Base-by-base conservation (phyloP, 108 stramenopile genomes). In the Nitzschia palea region DNA sequence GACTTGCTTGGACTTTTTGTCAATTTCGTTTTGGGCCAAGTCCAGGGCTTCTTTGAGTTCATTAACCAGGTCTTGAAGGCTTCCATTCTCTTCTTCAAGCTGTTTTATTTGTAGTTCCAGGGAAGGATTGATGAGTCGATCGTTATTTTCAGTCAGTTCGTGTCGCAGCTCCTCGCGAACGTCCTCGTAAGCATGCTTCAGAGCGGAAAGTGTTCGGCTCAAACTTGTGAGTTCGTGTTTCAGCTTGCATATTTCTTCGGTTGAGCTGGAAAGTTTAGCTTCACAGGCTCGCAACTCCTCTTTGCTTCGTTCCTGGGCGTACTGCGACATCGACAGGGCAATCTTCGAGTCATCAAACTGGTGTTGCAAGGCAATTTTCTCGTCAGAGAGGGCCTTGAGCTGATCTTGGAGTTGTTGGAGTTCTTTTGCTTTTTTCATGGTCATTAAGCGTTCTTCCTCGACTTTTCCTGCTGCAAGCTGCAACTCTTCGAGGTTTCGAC, bases 401-500 rank as follows among this genome's bases (percentile, higher is more conserved):
- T 55, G 51, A 1, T 40, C 53, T 8, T 26, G 52, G 5, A 67
- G 53, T 26, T 67, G 53, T 18, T 55, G 23, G 20, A 55, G 27
- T 42, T 37, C 65, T 9, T 42, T 35, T 26, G 42, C 17, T 32
- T 17, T 23, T 42, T 22, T 0, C 42, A 17, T 28, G 5, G 5
- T 37, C 42, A 8, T 22, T 42, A 43, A 23, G 9, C n/a, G 9
- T 43, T n/a, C n/a, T 44, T 23, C 26, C 26, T 4, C 15, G 15
- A n/a, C 60, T 61, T 23, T 12, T 25, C 4, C 37, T 26, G 14
- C 71, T 69, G 27, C 45, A 15, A 5, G 28, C 22, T 5, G 47
- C 36, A 18, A 33, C 65, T 45, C 45, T 6, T 65, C 65, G 43
- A 85, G 55, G 34, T 80, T 77, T 42, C 77, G 80, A 18, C 71